Conservation (phyloP, 2,329 filamentous ascomycete genomes). For the Phialocephala subalpina region DNA sequence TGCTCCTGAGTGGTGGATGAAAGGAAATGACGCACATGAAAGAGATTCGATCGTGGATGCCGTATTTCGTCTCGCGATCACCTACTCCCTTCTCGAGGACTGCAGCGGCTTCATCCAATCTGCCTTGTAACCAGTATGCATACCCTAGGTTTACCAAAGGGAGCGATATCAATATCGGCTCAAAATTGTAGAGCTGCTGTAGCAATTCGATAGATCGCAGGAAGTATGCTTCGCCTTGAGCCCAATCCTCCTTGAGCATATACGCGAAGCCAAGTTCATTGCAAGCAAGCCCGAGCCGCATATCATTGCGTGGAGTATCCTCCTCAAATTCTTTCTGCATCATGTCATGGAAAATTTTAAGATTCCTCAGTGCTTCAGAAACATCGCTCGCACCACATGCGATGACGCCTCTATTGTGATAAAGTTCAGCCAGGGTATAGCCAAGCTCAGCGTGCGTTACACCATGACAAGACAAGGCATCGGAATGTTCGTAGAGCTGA, state of each 20-base stretch:
- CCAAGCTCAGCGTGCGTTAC: too few relatives aligned
- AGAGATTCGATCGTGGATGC: slow-evolving; percentile 20
- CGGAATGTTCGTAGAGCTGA: slow-evolving; percentile 25
- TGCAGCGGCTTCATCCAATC: slow-evolving; percentile 17
- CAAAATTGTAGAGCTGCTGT: slow-evolving; percentile 15
- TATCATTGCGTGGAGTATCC: slow-evolving; percentile 12
- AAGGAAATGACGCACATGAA: slow-evolving; percentile 23
- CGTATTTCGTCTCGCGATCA: slow-evolving; percentile 24
- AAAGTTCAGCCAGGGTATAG: too few relatives aligned
- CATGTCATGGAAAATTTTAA: too few relatives aligned
- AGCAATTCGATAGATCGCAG: slow-evolving; percentile 20
- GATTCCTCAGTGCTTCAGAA: too few relatives aligned
- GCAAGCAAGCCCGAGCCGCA: slow-evolving; percentile 23
- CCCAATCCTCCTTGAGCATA: slow-evolving; percentile 12
- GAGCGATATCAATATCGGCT: slow-evolving; percentile 19
- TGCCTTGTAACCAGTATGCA: slow-evolving; percentile 25
- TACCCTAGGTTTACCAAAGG: slow-evolving; percentile 25
- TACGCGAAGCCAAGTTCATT: slow-evolving; percentile 20
- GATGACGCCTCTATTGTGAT: too few relatives aligned
- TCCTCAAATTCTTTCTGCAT: slow-evolving; percentile 13
- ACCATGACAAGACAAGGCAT: slow-evolving; percentile 28
- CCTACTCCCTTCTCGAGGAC: slow-evolving; percentile 16
- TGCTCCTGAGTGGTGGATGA: not conserved
- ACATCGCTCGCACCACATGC: too few relatives aligned
- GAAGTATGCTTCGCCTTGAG: slow-evolving; percentile 18